phyloP scores from a whole-genome alignment of 192 early-diverging fungal species.

The Coemansia sp. region DNA sequence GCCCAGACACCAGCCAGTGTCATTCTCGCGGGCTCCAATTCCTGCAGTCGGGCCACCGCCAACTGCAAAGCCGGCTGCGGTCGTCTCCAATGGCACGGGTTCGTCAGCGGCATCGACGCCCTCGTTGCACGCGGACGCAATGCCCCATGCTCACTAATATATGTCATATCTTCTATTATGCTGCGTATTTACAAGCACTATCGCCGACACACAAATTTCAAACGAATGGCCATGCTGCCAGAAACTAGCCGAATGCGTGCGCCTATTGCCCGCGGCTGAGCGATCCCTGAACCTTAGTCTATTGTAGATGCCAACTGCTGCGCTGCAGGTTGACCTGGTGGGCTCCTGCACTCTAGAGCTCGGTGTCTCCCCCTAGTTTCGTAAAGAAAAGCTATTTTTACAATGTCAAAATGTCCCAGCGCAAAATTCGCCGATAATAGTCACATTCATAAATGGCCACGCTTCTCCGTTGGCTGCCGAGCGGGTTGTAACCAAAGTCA shows the following conservation, averaged over 20 bases:
- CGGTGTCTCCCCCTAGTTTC: no score
- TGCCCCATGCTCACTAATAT: background rate
- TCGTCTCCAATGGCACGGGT: background rate
- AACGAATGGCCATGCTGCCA: no score
- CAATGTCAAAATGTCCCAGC: background rate
- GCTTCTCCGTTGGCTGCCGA: background rate
- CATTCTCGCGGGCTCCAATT: background rate
- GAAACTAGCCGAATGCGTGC: no score
- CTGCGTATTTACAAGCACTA: background rate
- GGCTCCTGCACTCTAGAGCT: no score
- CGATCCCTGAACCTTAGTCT: no score
- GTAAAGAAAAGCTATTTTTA: background rate
- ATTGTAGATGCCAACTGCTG: no score
- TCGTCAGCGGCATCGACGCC: background rate
- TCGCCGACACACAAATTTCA: background rate
- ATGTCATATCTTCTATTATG: background rate
- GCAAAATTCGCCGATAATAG: background rate
- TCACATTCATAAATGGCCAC: background rate
- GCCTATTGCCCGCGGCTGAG: no score
- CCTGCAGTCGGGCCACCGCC: background rate
- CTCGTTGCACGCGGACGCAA: background rate
- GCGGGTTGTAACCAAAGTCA: background rate
- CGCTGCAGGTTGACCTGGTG: no score
- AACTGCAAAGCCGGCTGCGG: conserved; percentile 9
- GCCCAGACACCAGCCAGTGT: background rate